phyloP scores from a whole-genome alignment of 371 early-diverging fungal species.

The Mortierella sp. region DNA sequence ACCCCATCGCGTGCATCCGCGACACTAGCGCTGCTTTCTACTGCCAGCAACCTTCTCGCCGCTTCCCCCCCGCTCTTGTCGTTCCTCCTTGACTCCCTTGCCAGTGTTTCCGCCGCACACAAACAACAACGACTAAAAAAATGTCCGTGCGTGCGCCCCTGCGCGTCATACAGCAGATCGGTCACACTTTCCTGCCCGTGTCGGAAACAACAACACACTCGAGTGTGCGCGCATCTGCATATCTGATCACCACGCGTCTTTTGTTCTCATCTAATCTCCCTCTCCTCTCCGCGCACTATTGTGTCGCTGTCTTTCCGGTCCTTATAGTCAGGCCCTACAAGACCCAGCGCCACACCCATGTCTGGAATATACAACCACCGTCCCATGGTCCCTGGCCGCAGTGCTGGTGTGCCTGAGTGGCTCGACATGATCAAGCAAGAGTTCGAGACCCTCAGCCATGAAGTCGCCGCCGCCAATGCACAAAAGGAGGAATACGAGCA shows the following conservation, averaged over 20 bases:
- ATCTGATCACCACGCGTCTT: too few relatives aligned
- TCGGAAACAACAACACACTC: too few relatives aligned
- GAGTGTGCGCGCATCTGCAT: too few relatives aligned
- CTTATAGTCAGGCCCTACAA: neutral
- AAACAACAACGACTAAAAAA: constrained; percentile 4
- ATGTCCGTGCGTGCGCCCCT: constrained; percentile 33
- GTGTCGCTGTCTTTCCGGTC: neutral
- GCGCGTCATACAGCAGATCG: constrained; percentile 15
- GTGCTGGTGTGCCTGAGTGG: constrained; percentile 74
- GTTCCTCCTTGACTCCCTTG: constrained; percentile 2
- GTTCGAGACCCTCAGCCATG: constrained; percentile 83
- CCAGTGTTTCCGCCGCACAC: neutral
- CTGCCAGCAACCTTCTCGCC: neutral
- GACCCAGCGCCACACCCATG: constrained; percentile 44
- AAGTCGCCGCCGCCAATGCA: constrained; percentile 75
- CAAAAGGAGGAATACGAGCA: constrained; percentile 91
- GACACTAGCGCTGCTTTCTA: too few relatives aligned
- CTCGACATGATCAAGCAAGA: constrained; percentile 86
- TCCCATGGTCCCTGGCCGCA: constrained; percentile 74
- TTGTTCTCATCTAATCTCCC: too few relatives aligned
- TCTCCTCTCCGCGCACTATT: neutral
- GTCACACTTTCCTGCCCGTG: neutral
- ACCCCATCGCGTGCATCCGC: too few relatives aligned
- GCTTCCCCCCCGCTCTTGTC: neutral
- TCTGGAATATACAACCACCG: constrained; percentile 84